A percentile compares a stretch with the other conserved stretches of the same genome.
Evolutionary conservation across 192 early-diverging fungal species (phyloP).

Genomic region (Lunasporangiospora selenospora): DNA sequence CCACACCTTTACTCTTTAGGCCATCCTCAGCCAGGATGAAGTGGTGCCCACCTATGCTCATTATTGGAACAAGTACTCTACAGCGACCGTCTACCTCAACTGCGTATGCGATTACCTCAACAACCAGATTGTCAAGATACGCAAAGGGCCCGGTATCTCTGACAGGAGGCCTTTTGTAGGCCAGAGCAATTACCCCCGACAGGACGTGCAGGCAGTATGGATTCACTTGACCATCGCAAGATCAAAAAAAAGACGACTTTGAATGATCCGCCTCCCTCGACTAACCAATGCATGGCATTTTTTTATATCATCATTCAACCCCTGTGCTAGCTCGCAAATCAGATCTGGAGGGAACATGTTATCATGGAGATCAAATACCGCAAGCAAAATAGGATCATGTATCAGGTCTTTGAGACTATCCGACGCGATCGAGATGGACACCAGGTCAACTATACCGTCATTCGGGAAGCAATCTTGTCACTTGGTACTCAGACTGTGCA

Average conservation of each 20-base stretch:
- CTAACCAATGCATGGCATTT: background rate
- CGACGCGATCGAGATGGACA: slow-evolving; percentile 72
- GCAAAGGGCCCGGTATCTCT: slow-evolving; percentile 28
- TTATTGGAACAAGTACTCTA: slow-evolving; percentile 70
- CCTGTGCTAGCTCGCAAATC: slow-evolving; percentile 66
- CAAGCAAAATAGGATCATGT: slow-evolving; percentile 68
- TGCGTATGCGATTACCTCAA: slow-evolving; percentile 78
- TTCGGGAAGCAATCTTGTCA: slow-evolving; percentile 62
- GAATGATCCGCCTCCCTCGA: background rate
- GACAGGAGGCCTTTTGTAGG: slow-evolving; percentile 50
- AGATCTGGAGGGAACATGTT: slow-evolving; percentile 76
- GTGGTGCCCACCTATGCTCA: slow-evolving; percentile 69
- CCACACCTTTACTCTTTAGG: slow-evolving; percentile 30
- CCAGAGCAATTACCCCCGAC: slow-evolving; percentile 58
- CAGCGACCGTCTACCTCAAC: slow-evolving; percentile 66
- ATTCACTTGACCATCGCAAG: background rate
- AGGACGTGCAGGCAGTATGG: slow-evolving; percentile 71
- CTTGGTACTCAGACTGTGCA: slow-evolving; percentile 54
- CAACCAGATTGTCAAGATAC: slow-evolving; percentile 53
- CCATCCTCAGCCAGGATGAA: slow-evolving; percentile 69
- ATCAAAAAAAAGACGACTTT: background rate
- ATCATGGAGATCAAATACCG: slow-evolving; percentile 62
- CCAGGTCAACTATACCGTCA: slow-evolving; percentile 56
- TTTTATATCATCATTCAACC: background rate
- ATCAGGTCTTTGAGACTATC: slow-evolving; percentile 74